These are phyloP conservation scores for Exophiala phaeomuriformis DNA, from an alignment of 2,329 filamentous ascomycete genomes.

Conservation along the genomic window DNA sequence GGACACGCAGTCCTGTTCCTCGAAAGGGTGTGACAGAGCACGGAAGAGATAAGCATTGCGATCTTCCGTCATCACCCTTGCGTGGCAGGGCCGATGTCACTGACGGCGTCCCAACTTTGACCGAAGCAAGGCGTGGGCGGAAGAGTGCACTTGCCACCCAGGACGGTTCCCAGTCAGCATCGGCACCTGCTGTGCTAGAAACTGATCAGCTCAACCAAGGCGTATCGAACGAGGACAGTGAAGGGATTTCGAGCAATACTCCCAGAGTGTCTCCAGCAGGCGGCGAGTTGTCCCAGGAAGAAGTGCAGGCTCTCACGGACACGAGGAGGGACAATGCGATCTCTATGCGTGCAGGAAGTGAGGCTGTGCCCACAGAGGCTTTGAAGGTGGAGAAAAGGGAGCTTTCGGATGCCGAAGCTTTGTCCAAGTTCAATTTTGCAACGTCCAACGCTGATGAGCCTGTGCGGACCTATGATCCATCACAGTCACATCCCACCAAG, in stretches of 20 bases:
- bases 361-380: slow-evolving; percentile 16
- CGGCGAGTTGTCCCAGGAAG: slow-evolving; percentile 6
- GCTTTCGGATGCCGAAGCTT: slow-evolving; percentile 5
- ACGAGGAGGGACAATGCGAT: slow-evolving; percentile 17
- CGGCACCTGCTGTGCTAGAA: slow-evolving; percentile 11
- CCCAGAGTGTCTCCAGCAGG: slow-evolving; percentile 4
- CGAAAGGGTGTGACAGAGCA: neutral
- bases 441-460: slow-evolving; percentile 23
- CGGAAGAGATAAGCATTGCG: slow-evolving; percentile 7
- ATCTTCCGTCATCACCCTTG: slow-evolving; percentile 20
- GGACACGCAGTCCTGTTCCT: slow-evolving; percentile 23
- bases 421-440: slow-evolving; percentile 24
- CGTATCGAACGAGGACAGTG: neutral
- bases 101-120: neutral
- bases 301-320: slow-evolving; percentile 15
- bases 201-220: neutral
- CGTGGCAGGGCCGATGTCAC: slow-evolving; percentile 10
- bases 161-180: slow-evolving; percentile 8
- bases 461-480: slow-evolving; percentile 21
- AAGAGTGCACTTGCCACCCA: slow-evolving; percentile 5
- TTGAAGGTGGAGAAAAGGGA: slow-evolving; percentile 5
- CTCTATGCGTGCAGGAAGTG: slow-evolving; percentile 26
- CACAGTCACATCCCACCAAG: slow-evolving; percentile 11
- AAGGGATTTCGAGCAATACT: slow-evolving; percentile 7
- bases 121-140: slow-evolving; percentile 3